Evolutionary conservation across 257 asterid genomes (phyloP).

Genomic region (Solanum chaucha): DNA sequence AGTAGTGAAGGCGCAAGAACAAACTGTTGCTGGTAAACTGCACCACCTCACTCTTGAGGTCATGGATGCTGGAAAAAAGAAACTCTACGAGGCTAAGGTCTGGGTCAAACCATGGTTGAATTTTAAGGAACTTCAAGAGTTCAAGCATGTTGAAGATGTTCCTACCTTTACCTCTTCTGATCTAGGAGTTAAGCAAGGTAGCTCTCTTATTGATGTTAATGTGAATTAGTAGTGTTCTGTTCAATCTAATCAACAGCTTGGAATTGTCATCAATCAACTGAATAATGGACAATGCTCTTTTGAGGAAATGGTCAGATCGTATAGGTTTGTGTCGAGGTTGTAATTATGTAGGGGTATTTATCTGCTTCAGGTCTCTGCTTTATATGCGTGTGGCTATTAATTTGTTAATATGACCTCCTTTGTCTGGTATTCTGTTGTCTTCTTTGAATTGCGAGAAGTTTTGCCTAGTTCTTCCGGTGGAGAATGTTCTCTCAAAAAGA

Average conservation of each 20-base stretch:
- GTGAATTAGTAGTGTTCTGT: neutral
- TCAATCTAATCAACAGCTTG: neutral
- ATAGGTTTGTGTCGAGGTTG: neutral
- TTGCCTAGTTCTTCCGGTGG: neutral
- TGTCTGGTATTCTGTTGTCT: neutral
- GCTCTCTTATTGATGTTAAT: neutral
- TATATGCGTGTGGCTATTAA: neutral
- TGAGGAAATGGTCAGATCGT: neutral
- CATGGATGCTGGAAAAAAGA: conserved; percentile 60
- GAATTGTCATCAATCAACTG: neutral
- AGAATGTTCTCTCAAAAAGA: neutral
- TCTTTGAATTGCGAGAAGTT: neutral
- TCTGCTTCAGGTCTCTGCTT: neutral
- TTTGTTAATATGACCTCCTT: neutral
- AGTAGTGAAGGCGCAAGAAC: conserved; percentile 72
- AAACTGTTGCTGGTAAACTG: conserved; percentile 68
- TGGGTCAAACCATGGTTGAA: conserved; percentile 94
- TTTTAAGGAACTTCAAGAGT: conserved; percentile 77
- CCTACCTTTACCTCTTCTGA: conserved; percentile 62
- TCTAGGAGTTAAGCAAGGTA: conserved; percentile 70
- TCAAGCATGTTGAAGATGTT: conserved; percentile 50
- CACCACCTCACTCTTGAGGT: conserved; percentile 85
- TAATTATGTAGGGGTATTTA: neutral
- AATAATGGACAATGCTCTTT: neutral
- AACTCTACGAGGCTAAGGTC: conserved; percentile 71